Base-by-base conservation (phyloP, 257 asterid species). In the Phtheirospermum japonicum region DNA sequence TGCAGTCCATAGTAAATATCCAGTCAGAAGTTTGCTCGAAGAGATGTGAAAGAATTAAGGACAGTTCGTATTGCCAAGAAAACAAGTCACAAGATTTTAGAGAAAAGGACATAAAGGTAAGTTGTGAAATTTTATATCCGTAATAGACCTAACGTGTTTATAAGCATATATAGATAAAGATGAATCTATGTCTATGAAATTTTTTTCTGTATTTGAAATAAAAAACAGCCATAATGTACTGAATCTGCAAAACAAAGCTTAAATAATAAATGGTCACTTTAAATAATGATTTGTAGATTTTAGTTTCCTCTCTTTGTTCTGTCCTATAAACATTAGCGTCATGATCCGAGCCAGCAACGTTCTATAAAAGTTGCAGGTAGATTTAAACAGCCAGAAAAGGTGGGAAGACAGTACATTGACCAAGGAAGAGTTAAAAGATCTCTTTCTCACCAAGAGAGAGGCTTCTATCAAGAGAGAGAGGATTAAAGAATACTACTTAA, bases 1-100 rank as follows among this genome's bases (percentile, higher is more conserved):
- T 91, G 75, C 98, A 91, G 73, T 80, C 96, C 65, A 81, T 91
- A 33, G 90, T 91, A 2, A 91, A 78, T 73, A 91, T 88, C 46
- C 98, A 91, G 66, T 68, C 94, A 28, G 85, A 88, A 66, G 85
- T 90, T 48, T 76, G 88, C 77, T 86, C 89, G 16, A 86, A 82
- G 71, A 83, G 89, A 64, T 57, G 83, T 64, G 85, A 65, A 61
- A 71, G 79, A 73, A 81, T 71, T 46, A 79, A 80, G 52, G 80
- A 62, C 36, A 73, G 73, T 34, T 19, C 59, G 36, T 59, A 56
- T 39, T 71, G 52, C 28, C 78, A 75, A 68, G 83, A 82, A 64
- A 39, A 65, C 64, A 71, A 77, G 31, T 64, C 67, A 30, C 79
- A 46, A 23, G 84, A 81, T 67, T 67, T 65, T 42, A 63, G 73